Percentiles rank a stretch among this genome's conserved stretches.
Conservation (phyloP, 2,329 filamentous ascomycete genomes). For the Incumbomyces lentus region DNA sequence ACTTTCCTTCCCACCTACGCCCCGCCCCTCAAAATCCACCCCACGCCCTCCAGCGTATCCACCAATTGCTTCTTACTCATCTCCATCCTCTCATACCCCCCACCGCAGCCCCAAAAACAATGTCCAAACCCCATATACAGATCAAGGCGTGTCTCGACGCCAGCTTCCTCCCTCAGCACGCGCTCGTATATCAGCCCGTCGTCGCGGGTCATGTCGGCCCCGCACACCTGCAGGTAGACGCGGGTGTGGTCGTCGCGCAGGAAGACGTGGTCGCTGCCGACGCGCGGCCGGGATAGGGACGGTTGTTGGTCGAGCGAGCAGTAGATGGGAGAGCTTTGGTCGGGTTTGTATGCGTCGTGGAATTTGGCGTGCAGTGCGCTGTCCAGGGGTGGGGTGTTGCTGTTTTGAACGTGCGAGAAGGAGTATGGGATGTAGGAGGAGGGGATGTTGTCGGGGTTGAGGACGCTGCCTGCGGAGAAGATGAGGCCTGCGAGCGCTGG, state of each 20-base stretch:
- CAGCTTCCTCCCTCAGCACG: conserved; percentile 34
- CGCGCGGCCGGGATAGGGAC: not conserved
- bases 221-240: conserved; percentile 42
- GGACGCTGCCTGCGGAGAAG: conserved; percentile 31
- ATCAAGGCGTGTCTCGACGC: conserved; percentile 36
- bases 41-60: conserved; percentile 12
- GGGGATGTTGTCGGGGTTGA: conserved; percentile 24
- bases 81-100: conserved; percentile 10
- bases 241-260: conserved; percentile 23
- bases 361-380: conserved; percentile 22
- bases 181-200: conserved; percentile 45
- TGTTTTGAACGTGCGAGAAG: conserved; percentile 35
- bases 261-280: conserved; percentile 20
- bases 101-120: conserved; percentile 16
- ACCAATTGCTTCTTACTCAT: conserved; percentile 12
- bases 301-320: conserved; percentile 21
- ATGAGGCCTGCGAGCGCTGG: conserved; percentile 38
- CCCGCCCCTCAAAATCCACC: conserved; percentile 10
- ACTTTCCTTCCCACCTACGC: not conserved
- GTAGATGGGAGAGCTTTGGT: conserved; percentile 12
- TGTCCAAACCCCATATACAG: conserved; percentile 36
- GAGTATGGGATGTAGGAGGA: conserved; percentile 30
- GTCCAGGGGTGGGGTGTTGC: conserved; percentile 27
- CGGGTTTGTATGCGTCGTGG: conserved; percentile 23
- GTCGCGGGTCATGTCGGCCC: conserved; percentile 42